These are phyloP conservation scores for Stylonectria norvegica DNA, from an alignment of 2,329 filamentous ascomycete species.

Conservation along the genomic window DNA sequence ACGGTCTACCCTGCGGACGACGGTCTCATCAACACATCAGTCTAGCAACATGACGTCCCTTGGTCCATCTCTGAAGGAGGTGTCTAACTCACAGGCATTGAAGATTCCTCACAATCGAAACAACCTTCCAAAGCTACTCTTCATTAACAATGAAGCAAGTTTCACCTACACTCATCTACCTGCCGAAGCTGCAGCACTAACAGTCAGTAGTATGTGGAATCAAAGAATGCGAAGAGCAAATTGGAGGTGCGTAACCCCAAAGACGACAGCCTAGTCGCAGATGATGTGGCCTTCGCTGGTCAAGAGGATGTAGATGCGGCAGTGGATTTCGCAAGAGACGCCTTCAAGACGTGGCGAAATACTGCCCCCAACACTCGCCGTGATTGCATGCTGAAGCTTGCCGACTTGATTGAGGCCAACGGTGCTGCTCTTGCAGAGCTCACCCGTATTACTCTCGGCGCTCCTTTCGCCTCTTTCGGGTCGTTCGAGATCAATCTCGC, in stretches of 20 bases:
- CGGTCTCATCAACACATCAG: neutral
- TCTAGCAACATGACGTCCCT: constrained; percentile 20
- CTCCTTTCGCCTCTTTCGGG: constrained; percentile 42
- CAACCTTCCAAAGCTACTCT: constrained; percentile 36
- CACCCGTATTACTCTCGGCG: constrained; percentile 44
- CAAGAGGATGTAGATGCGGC: constrained; percentile 45
- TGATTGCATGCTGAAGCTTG: constrained; percentile 42
- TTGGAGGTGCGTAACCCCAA: constrained; percentile 48
- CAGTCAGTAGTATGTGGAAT: constrained; percentile 34
- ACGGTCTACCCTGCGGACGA: no score
- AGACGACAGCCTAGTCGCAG: constrained; percentile 46
- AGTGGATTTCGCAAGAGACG: constrained; percentile 43
- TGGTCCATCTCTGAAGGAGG: constrained; percentile 19
- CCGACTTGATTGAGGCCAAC: constrained; percentile 39
- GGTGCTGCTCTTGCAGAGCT: constrained; percentile 34
- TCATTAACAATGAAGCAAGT: constrained; percentile 37
- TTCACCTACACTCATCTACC: neutral
- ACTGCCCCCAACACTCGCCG: constrained; percentile 35
- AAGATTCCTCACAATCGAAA: constrained; percentile 28
- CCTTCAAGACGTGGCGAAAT: constrained; percentile 42
- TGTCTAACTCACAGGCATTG: constrained; percentile 4
- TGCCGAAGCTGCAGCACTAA: neutral
- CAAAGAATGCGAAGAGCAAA: constrained; percentile 42
- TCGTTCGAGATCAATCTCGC: constrained; percentile 38
- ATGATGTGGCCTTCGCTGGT: constrained; percentile 45